Base-by-base conservation (phyloP, 1,139 yeast genomes). In the Yamadazyma oceani region DNA sequence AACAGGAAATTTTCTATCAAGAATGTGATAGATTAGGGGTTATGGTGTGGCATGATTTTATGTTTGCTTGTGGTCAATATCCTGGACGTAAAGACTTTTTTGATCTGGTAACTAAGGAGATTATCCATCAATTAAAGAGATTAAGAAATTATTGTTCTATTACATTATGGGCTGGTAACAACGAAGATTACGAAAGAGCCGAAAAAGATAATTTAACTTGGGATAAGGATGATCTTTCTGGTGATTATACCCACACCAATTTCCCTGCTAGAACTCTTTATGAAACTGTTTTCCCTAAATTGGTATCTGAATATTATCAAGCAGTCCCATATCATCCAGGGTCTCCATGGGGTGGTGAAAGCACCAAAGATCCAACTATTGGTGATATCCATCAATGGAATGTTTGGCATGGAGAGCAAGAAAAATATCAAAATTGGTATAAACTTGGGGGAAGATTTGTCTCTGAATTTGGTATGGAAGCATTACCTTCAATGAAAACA, bases 11-110 rank as follows among this genome's bases (percentile, higher is more conserved):
- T n/a, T 66, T 71, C 44, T 71, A 71, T 45, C 52, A 58, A 23
- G 62, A 58, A 41, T 71, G 77, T 49, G 76, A 71, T 42, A 42
- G 59, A 17, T 40, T 55, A 1, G 77, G 77, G 4, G 40, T 71
- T n/a, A 32, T 71, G 46, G 66, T 71, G 3, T 71, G 76, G 74
- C 77, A 71, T 38, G 77, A 71, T 48, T 69, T 71, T 44, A 67
- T 71, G 75, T 71, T 72, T 60, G 75, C 73, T 2, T 72, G 77
- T 50, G 77, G 74, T 2, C 66, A 64, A 33, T 72, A 71, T 41
- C 77, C 77, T 2, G 60, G 57, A 1, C 51, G 55, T 39, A 37
- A 45, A 10, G 44, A 40, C 2, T 66, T 64, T 40, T 44, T 61
- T n/a, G 46, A 49, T 5, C 49, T 45, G 26, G 70, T 70, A 5